These are phyloP conservation scores for Lumnitzera racemosa DNA, from an alignment of 345 rosid genomes.

Conservation along the genomic window DNA sequence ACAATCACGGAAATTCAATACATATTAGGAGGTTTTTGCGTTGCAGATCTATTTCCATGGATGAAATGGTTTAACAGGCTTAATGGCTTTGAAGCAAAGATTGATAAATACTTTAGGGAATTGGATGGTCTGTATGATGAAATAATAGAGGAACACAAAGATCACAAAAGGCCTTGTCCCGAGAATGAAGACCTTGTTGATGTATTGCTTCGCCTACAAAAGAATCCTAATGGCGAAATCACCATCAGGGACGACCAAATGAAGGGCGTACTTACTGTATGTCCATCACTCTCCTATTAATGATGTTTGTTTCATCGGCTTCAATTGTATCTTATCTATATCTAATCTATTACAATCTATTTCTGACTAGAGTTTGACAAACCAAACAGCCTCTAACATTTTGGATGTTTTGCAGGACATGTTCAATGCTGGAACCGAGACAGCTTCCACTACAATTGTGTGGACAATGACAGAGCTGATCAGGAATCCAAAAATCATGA, in stretches of 20 bases:
- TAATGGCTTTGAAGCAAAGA: background rate
- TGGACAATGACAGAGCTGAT: constrained; percentile 23
- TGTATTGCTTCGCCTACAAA: background rate
- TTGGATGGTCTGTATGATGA: background rate
- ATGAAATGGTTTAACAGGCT: background rate
- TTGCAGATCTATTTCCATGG: background rate
- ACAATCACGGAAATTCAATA: background rate
- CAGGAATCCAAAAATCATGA: constrained; percentile 5
- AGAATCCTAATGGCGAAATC: background rate
- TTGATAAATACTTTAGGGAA: background rate
- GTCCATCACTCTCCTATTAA: background rate
- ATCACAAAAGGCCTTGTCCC: background rate
- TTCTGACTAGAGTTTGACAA: too few species aligned
- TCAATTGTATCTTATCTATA: too few species aligned
- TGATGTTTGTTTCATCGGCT: too few species aligned
- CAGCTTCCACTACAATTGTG: constrained; percentile 11
- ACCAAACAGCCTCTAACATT: background rate
- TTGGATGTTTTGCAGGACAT: constrained; percentile 7
- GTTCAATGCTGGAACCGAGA: constrained; percentile 15
- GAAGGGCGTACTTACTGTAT: background rate
- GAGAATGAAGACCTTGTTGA: too few species aligned
- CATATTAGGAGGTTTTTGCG: background rate
- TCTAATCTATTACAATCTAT: too few species aligned
- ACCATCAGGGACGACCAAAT: background rate
- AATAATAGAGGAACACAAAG: background rate